Base-by-base conservation (phyloP, 495 filamentous ascomycete genomes). In the Annulohypoxylon maeteangense region DNA sequence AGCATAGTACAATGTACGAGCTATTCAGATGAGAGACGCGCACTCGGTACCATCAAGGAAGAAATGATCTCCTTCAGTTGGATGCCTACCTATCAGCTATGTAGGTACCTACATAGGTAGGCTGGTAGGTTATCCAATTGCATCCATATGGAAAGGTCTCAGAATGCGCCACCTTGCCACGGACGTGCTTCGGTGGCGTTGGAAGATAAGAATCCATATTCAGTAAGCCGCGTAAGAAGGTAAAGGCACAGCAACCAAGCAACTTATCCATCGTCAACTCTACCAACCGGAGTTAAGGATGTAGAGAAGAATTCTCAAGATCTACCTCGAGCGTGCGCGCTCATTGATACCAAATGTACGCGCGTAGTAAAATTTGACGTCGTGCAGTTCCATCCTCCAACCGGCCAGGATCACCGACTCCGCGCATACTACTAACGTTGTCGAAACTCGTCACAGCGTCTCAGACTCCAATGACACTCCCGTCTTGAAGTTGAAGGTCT, bases 151-250 rank as follows among this genome's bases (percentile, higher is more conserved):
- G 20, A 56, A 29, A 53, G 23, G 60, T 62, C 61, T 66, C 48
- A 66, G 29, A 44, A 58, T 61, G 29, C 45, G 38, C 58, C 53
- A 65, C 44, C 45, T 27, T 34, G 29, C 51, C 44, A 50, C 51
- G 58, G 36, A 32, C 34, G 42, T 64, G 22, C 34, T 53, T 60
- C 36, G 69, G 53, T 62, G 55, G 36, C 55, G 56, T 54, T 59
- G 54, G 42, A 36, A 31, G 48, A 56, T 38, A 38, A 38, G 36
- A 27, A 54, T 18, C 54, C 42, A 11, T n/a, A 65, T 68, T 25
- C 18, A 42, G 55, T 16, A 65, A 65, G 65, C 65, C 61, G 65
- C 65, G 65, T 68, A 64, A 68, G 48, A 65, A 55, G 7, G 18
- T 20, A 16, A 68, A 64, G 58, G 60, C 54, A 59, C 51, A 65